Evolutionary conservation across 1,284 basidiomycete species (phyloP).

Genomic region (Cutaneotrichosporon sp.): DNA sequence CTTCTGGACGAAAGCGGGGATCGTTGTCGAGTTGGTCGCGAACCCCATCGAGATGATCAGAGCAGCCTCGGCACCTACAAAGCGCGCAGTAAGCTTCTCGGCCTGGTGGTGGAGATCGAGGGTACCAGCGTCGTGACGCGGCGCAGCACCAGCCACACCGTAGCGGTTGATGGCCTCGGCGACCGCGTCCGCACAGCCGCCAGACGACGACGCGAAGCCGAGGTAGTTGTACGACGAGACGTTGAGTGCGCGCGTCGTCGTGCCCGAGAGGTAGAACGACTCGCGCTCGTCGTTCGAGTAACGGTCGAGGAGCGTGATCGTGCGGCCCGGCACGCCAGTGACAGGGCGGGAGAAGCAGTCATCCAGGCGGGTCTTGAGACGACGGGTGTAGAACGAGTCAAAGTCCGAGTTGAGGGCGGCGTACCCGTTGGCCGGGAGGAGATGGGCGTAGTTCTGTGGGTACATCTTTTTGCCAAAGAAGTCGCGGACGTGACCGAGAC

Average conservation of each 20-base stretch:
- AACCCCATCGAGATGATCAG: conserved; percentile 95
- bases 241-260: conserved; percentile 84
- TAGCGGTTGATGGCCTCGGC: conserved; percentile 75
- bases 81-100: conserved; percentile 85
- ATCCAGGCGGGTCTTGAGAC: conserved; percentile 89
- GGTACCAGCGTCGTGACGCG: conserved; percentile 78
- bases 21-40: conserved; percentile 93
- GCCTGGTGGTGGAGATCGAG: conserved; percentile 78
- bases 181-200: conserved; percentile 90
- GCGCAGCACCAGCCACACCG: conserved; percentile 74
- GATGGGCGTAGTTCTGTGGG: conserved; percentile 70
- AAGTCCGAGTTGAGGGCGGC: conserved; percentile 97
- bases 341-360: conserved; percentile 93
- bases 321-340: conserved; percentile 93
- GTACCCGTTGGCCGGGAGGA: conserved; percentile 81
- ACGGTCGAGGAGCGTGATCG: conserved; percentile 83
- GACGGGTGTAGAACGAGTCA: conserved; percentile 97
- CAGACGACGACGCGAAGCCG: conserved; percentile 91
- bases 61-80: conserved; percentile 84
- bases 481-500: conserved; percentile 88
- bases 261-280: conserved; percentile 75
- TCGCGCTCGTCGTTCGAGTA: conserved; percentile 77
- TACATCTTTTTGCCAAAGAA: conserved; percentile 87
- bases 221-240: conserved; percentile 99
- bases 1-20: conserved; percentile 86